Base-by-base conservation (phyloP, 2,329 filamentous ascomycete species). In the Bipolaris victoriae region DNA sequence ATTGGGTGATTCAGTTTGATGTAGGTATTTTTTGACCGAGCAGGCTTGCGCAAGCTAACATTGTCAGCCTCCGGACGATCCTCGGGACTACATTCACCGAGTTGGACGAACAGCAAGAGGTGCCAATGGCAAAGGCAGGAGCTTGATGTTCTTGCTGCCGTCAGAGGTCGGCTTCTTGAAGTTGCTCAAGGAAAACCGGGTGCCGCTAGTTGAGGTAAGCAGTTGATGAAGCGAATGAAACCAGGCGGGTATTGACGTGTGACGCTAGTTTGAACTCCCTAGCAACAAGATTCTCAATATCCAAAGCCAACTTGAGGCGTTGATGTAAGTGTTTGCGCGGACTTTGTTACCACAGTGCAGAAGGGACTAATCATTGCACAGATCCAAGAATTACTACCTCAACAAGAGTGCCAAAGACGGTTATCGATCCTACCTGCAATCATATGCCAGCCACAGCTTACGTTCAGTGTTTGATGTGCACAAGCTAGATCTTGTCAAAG, bases 331-430 rank as follows among this genome's bases (percentile, higher is more conserved):
- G 10, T 7, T 41, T 26, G 11, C 5, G 18, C 1, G 20, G 40
- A 63, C 95, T 96, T 71, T 77, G 77, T 47, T 90, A 69, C 54
- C 75, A 67, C 6, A 3, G 5, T 24, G 92, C 97, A 78, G 86
- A 98, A 9, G 94, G 98, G 83, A 95, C 35, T 49, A 39, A 49
- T 9, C 9, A 11, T 20, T 94, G 79, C 85, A 98, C 65, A 96
- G 99, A 69, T 87, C 86, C 29, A 90, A 95, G 76, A 98, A 99
- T 79, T 98, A 98, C 82, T 97, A 97, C 77, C 84, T 99, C 57
- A 95, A 97, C 81, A 95, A 97, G 82, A 87, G 85, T 31, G 86
- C 86, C 41, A 89, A 88, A 74, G 86, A 88, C 64, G 86, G 91
- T 3, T 96, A 95, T 81, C 86, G 91, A 58, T 91, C 90, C 18